Base-by-base conservation (phyloP, 108 stramenopile genomes). In the Skeletonema marinoi region DNA sequence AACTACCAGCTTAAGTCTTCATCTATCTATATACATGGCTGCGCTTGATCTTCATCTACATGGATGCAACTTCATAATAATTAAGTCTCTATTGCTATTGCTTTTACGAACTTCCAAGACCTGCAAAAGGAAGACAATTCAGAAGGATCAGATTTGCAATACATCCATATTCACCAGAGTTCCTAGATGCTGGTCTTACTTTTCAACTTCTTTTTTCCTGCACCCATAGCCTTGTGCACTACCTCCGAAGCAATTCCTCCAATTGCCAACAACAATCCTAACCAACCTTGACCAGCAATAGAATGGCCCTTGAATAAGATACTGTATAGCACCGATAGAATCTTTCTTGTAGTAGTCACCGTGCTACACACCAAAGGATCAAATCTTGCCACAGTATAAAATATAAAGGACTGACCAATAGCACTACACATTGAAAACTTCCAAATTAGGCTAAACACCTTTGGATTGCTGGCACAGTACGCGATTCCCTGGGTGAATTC, bases 301-400 rank as follows among this genome's bases (percentile, higher is more conserved):
- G 60, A 31, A 82, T 96, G 92, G 13, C 91, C 93, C 60, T 93
- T 90, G 61, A 85, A 67, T 21, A 92, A 64, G 29, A 93, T 84
- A 60, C 90, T 91, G 65, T 94, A 78, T 8, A 98, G 42, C 21
- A 98, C 93, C 1, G 94, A 90, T 66, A 97, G 92, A 65, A 98
- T 96, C 77, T 98, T 98, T 65, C 98, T 87, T 11, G 96, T 97
- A 4, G 98, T 98, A 21, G 98, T 98, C 35, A 98, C 87, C 5
- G 98, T 98, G 29, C 95, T 90, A 78, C 92, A 94, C 46, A 93
- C 89, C 39, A 97, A 78, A 1, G 97, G 92, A 78, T 96, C 96
- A 74, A 97, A 97, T 63, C 84, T 58, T 32, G 88, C 82, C 62
- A 98, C 85, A 6, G 92, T 93, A 68, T 87, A 95, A 84, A 96